Base-by-base conservation (phyloP, 2,329 filamentous ascomycete genomes). In the Verruconis gallopava region DNA sequence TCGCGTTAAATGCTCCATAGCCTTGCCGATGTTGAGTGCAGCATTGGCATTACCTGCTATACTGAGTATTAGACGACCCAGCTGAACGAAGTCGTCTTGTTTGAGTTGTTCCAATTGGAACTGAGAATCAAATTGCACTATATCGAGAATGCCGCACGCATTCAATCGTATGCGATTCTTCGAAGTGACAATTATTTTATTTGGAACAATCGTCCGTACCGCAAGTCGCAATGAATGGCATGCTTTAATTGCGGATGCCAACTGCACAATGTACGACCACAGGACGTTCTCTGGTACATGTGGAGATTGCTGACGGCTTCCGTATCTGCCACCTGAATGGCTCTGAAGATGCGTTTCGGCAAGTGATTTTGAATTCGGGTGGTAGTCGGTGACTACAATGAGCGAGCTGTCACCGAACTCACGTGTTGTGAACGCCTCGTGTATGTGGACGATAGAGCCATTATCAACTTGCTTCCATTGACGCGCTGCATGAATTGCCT, bases 321-420 rank as follows among this genome's bases (percentile, higher is more conserved):
- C 57, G 48, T 5, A 53, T 44, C 35, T 60, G 55, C 25, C 59
- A 36, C 39, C 9, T 3, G 22, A 4, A n/a, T 45, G 22, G 46
- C 41, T 41, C 63, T 55, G 51, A 6, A 86, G 77, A 53, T 95
- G 84, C 52, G 83, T 76, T 54, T 96, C 89, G 22, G 81, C 76
- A 18, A 98, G 71, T 0, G 89, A 94, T 60, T 91, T 93, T 2
- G 89, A 85, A 15, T 91, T 70, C 1, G 91, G 89, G 54, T 91
- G 84, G 55, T 94, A 98, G 58, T 93, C 85, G 47, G 85, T 91
- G 18, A 93, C 86, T 53, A 98, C 82, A 38, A 98, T 81, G 42
- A 98, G 72, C 3, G 91, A 96, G 61, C 85, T 93, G 58, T 96
- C 91, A 43, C 85, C 85, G 59, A 98, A 98, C 19, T 81, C 84